Conservation (phyloP, 257 asterid genomes). For the Datura wrightii region DNA sequence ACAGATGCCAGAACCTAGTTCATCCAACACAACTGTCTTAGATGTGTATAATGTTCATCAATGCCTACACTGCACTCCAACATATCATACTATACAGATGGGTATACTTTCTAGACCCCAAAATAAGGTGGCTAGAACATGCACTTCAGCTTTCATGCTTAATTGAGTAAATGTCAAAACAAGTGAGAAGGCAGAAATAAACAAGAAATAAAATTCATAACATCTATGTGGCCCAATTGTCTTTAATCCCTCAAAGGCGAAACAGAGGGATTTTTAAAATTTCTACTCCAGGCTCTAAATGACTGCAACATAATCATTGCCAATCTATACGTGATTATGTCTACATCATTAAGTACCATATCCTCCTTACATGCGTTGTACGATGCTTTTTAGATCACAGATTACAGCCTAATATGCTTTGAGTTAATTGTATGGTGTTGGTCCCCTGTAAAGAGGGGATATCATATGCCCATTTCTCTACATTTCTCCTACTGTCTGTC, state of each 20-base stretch:
- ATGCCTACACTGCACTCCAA: slow-evolving; percentile 9
- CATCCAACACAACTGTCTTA: neutral
- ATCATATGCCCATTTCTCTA: neutral
- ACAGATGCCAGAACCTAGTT: slow-evolving; percentile 13
- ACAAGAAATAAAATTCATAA: neutral
- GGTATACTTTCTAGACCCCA: neutral
- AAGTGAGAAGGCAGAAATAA: neutral
- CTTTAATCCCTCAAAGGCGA: slow-evolving; percentile 23
- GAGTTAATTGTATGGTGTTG: slow-evolving; percentile 23
- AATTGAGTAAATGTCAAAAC: neutral
- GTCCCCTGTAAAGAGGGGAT: neutral
- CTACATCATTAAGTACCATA: neutral
- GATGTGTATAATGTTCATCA: neutral
- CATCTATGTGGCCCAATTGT: neutral
- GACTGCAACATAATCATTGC: neutral
- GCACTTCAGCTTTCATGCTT: neutral
- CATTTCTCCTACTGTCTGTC: neutral
- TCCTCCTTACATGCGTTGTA: neutral
- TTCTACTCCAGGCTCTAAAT: neutral
- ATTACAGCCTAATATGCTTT: neutral
- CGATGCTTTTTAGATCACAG: neutral
- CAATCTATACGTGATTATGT: neutral
- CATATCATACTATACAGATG: neutral
- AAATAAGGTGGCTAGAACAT: neutral
- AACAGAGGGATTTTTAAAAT: neutral